Percentiles rank a stretch among this genome's conserved stretches.
Conservation (phyloP, 1,284 basidiomycete genomes). For the Waitea zeae region DNA sequence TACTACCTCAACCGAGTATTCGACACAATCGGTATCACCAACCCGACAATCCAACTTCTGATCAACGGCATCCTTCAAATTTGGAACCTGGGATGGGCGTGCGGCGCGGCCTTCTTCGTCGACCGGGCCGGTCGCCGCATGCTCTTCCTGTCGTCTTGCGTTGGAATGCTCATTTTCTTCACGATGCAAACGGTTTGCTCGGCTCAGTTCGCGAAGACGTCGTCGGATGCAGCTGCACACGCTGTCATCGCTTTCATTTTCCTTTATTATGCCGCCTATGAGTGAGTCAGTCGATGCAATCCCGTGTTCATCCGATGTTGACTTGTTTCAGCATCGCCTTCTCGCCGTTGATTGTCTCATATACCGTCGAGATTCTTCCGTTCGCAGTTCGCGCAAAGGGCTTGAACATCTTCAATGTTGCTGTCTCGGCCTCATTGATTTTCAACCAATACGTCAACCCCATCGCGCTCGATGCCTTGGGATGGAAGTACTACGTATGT, state of each 20-base stretch:
- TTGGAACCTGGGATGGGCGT: constrained; percentile 31
- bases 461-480: neutral
- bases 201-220: constrained; percentile 36
- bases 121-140: constrained; percentile 32
- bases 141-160: constrained; percentile 33
- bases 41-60: constrained; percentile 19
- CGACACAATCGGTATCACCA: constrained; percentile 24
- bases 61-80: constrained; percentile 33
- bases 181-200: constrained; percentile 55
- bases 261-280: constrained; percentile 53
- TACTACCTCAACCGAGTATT: constrained; percentile 23
- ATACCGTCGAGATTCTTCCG: constrained; percentile 61
- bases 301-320: neutral
- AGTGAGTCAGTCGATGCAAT: constrained; percentile 20
- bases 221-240: constrained; percentile 28
- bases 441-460: constrained; percentile 5
- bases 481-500: constrained; percentile 4
- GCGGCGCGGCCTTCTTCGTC: constrained; percentile 27
- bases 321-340: too few relatives aligned
- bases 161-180: constrained; percentile 36
- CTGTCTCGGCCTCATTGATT: neutral
- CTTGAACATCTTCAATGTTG: constrained; percentile 28
- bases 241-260: constrained; percentile 66
- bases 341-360: constrained; percentile 56
- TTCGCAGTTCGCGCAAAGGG: constrained; percentile 62